Base-by-base conservation (phyloP, 1,284 basidiomycete species). In the Coniophora puteana region DNA sequence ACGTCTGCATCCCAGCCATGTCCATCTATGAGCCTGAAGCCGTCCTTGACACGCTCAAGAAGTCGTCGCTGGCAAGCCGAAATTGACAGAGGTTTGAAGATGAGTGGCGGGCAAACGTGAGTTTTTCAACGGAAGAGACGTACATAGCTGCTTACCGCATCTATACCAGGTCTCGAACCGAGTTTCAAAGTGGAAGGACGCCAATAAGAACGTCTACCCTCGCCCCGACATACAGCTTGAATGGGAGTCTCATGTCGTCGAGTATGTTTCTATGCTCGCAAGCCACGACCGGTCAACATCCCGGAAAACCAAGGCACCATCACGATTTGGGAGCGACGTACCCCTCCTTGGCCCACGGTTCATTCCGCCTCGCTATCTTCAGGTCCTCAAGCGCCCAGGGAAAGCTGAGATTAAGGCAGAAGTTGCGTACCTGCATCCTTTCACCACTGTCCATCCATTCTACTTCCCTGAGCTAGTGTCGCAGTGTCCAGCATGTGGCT, bases 361-460 rank as follows among this genome's bases (percentile, higher is more conserved):
- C 32, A 22, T 50, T 4, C 47, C 45, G 10, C 47, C 40, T 0
- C 29, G 41, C 0, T 53, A 53, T 23, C 30, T 44, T n/a, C 43
- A 51, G 4, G 11, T 35, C 5, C 18, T 8, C 1, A 47, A 51
- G 26, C 27, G 38, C 23, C 12, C 32, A 13, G 36, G 26, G 3
- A 14, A 14, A 1, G 30, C 43, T 2, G 31, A 21, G 4, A 37
- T 54, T 12, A 23, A 36, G 5, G 45, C 41, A 3, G 41, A 45
- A 12, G 30, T 27, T 0, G 29, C 45, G 3, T 57, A 58, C 42
- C 37, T 57, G 32, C 54, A 52, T 24, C 49, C 48, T 3, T 17
- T 58, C 22, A 57, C 48, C n/a, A 43, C 54, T 2, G n/a, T 59
- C 1, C 53, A 59, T 22, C 53, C 47, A 0, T 41, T 57, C 11